phyloP scores from a whole-genome alignment of 2,329 filamentous ascomycete species.

The Raffaelea arxii region DNA sequence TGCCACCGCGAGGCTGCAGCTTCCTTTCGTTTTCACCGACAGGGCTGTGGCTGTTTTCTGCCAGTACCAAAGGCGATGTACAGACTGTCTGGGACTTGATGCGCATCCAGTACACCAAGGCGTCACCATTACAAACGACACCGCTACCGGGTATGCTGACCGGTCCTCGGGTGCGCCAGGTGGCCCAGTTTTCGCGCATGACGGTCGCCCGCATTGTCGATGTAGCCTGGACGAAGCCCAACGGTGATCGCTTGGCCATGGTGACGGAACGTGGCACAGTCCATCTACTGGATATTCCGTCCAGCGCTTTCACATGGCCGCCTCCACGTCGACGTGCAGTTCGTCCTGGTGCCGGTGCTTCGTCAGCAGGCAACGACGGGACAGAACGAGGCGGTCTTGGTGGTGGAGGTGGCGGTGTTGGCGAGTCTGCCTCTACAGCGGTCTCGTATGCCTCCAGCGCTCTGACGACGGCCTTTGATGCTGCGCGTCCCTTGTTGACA shows the following conservation, averaged over 20 bases:
- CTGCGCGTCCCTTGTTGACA: constrained; percentile 50
- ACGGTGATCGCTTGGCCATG: constrained; percentile 75
- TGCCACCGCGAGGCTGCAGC: constrained; percentile 64
- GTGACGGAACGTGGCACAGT: constrained; percentile 93
- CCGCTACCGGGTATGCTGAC: constrained; percentile 31
- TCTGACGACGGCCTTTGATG: constrained; percentile 60
- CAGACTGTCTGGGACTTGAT: constrained; percentile 76
- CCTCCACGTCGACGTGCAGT: constrained; percentile 48
- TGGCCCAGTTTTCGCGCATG: constrained; percentile 83
- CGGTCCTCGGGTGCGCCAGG: constrained; percentile 62
- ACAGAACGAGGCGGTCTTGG: background rate
- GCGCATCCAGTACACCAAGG: constrained; percentile 52
- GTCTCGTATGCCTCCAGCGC: constrained; percentile 63
- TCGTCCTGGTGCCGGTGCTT: constrained; percentile 29
- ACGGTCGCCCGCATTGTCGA: constrained; percentile 87
- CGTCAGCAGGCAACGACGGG: constrained; percentile 24
- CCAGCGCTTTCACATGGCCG: constrained; percentile 78
- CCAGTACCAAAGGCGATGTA: constrained; percentile 74
- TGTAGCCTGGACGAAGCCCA: constrained; percentile 75
- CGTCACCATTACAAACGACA: constrained; percentile 46
- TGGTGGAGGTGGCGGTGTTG: constrained; percentile 17
- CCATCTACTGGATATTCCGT: constrained; percentile 80
- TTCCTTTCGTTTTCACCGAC: constrained; percentile 70
- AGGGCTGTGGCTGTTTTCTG: constrained; percentile 65
- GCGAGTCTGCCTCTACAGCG: constrained; percentile 40